phyloP scores from a whole-genome alignment of 192 early-diverging fungal species.

The Coemansia sp. region DNA sequence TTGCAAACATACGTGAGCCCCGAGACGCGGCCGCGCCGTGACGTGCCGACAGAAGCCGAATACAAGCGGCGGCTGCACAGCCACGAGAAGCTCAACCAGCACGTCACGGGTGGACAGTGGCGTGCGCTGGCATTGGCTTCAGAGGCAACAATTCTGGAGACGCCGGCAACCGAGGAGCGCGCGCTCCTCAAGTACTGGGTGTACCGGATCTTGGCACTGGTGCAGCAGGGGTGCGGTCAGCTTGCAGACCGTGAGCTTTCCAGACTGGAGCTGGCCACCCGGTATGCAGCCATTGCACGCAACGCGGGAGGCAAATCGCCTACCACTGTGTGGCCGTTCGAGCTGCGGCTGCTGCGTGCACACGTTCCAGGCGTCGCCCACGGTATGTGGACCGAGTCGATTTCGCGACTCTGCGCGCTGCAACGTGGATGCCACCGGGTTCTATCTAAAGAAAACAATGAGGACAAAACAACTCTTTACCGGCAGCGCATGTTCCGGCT shows the following conservation, averaged over 20 bases:
- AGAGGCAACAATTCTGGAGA: constrained; percentile 23
- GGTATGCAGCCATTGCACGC: not conserved
- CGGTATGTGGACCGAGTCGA: constrained; percentile 6
- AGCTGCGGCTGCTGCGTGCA: constrained; percentile 42
- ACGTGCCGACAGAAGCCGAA: constrained; percentile 12
- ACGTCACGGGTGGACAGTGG: constrained; percentile 36
- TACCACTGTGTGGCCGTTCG: constrained; percentile 39
- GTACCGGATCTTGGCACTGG: constrained; percentile 38
- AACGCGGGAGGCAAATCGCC: not conserved
- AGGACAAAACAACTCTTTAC: not conserved
- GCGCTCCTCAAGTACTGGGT: constrained; percentile 29
- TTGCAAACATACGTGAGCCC: constrained; percentile 17
- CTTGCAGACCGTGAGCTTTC: constrained; percentile 25
- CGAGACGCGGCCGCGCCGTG: constrained; percentile 36
- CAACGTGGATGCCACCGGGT: constrained; percentile 23
- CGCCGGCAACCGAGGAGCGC: not conserved
- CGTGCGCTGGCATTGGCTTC: constrained; percentile 38
- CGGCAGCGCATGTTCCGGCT: constrained; percentile 23
- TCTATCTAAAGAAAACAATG: not conserved
- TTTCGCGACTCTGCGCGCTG: constrained; percentile 29
- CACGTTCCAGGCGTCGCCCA: constrained; percentile 14
- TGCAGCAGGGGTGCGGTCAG: not conserved
- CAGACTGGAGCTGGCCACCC: constrained; percentile 12
- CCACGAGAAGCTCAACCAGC: constrained; percentile 47
- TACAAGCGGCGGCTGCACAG: constrained; percentile 21